Base-by-base conservation (phyloP, 2,329 filamentous ascomycete species). In the Fusarium sororula region DNA sequence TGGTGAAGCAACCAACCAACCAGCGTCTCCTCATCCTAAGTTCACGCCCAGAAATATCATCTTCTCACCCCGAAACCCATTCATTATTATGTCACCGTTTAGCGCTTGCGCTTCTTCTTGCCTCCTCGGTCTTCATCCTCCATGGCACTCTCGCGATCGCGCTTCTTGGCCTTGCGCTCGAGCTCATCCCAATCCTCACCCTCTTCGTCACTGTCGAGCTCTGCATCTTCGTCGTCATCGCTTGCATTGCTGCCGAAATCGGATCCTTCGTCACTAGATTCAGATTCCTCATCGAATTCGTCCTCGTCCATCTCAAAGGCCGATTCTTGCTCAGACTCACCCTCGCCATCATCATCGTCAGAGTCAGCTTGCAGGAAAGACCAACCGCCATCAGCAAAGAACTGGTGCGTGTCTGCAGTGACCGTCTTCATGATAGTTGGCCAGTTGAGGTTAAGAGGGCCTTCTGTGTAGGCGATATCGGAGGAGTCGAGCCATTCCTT, bases 371-470 rank as follows among this genome's bases (percentile, higher is more conserved):
- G 91, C 67, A 99, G 83, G 89, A 99, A 98, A 4, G 91, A 93
- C 96, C 96, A 99, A 51, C 96, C 96, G 38, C 97, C 96, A 74
- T 98, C 96, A 8, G 89, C 90, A 83, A 98, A 99, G 90, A 99
- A 99, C 77, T 93, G 90, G 81, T 99, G 96, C 5, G 96, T 94
- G 81, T 99, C 95, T 41, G 93, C 92, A 26, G 93, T 96, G 32
- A 99, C 95, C 0, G 96, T 99, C 88, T 99, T 99, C 95, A 99
- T 99, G 81, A 99, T 99, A 22, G 95, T 98, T 17, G 94, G 93
- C 96, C 96, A 99, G 87, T 98, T 98, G 65, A 99, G 88, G 85
- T 99, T 99, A 76, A 99, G 90, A 3, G 96, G 96, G 65, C 96
- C 96, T 83, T 99, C 97, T 18, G 91, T 93, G 86, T 92, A 98